Evolutionary conservation across 345 rosid species (phyloP).

Genomic region (Trapa incisa): DNA sequence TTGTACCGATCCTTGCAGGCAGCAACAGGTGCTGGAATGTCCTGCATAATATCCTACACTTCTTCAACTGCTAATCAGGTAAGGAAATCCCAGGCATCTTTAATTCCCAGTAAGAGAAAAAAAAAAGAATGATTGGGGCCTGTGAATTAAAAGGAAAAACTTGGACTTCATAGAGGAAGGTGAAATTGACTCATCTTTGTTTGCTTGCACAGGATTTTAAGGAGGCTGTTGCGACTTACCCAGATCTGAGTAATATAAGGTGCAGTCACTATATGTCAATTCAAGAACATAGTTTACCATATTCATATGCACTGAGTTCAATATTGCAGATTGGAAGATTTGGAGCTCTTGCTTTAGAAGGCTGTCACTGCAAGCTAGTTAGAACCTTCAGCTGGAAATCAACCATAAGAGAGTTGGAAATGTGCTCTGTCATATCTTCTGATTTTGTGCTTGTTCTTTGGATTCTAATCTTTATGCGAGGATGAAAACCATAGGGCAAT

Average conservation of each 20-base stretch:
- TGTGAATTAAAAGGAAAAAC: no score
- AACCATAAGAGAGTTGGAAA: neutral
- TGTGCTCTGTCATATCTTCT: neutral
- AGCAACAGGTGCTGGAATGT: constrained; percentile 80
- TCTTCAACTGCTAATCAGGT: constrained; percentile 91
- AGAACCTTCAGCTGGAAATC: neutral
- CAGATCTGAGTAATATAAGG: constrained; percentile 71
- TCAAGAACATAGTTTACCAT: neutral
- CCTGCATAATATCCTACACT: constrained; percentile 73
- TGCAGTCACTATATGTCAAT: constrained; percentile 9
- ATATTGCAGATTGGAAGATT: constrained; percentile 42
- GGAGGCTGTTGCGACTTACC: constrained; percentile 62
- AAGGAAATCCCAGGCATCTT: constrained; percentile 3
- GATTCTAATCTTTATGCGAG: neutral
- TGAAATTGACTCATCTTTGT: neutral
- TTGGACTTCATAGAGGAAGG: neutral
- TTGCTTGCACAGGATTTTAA: constrained; percentile 50
- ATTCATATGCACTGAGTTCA: neutral
- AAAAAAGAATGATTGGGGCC: neutral
- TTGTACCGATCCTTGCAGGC: constrained; percentile 37
- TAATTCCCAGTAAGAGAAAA: neutral
- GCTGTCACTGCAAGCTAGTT: constrained; percentile 29
- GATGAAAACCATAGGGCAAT: neutral
- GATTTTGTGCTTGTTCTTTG: neutral
- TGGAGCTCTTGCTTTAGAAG: constrained; percentile 41